phyloP scores from a whole-genome alignment of 768 basidiomycete genomes.

The Amanita brunnescens region DNA sequence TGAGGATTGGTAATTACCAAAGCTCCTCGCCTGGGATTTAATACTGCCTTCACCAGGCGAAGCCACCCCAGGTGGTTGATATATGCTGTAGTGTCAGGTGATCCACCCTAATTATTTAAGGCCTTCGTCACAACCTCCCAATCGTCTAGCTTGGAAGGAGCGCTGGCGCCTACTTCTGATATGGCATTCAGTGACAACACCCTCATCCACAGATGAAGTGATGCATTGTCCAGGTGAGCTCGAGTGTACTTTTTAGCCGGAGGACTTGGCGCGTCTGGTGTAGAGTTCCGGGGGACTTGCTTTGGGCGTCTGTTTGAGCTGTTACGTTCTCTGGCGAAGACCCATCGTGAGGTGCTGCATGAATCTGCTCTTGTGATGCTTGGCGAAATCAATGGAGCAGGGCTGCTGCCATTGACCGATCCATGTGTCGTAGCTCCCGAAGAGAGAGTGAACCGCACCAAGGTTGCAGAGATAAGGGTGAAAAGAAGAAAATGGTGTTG shows the following conservation, averaged over 20 bases:
- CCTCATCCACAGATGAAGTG: too few species aligned
- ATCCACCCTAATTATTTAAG: not conserved
- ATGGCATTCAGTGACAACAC: conserved; percentile 18
- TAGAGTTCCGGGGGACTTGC: conserved; percentile 8
- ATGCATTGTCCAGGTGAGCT: conserved; percentile 33
- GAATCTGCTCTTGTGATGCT: not conserved
- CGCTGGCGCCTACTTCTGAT: conserved; percentile 8
- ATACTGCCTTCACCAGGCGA: not conserved
- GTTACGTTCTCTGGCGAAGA: not conserved
- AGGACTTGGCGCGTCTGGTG: conserved; percentile 10
- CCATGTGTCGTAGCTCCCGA: too few species aligned
- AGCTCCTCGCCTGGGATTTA: not conserved
- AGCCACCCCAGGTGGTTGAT: too few species aligned
- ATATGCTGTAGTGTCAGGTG: not conserved
- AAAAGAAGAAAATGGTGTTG: too few species aligned
- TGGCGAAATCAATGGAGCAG: too few species aligned
- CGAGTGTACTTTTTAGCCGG: conserved; percentile 16
- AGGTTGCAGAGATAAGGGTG: too few species aligned
- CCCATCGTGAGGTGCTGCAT: too few species aligned
- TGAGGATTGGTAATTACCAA: not conserved
- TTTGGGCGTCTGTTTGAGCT: not conserved
- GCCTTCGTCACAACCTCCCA: not conserved
- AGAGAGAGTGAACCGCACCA: too few species aligned
- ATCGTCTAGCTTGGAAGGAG: not conserved
- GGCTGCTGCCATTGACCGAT: too few species aligned